Evolutionary conservation across 768 basidiomycete species (phyloP).

Genomic region (Termitomyces sp.): DNA sequence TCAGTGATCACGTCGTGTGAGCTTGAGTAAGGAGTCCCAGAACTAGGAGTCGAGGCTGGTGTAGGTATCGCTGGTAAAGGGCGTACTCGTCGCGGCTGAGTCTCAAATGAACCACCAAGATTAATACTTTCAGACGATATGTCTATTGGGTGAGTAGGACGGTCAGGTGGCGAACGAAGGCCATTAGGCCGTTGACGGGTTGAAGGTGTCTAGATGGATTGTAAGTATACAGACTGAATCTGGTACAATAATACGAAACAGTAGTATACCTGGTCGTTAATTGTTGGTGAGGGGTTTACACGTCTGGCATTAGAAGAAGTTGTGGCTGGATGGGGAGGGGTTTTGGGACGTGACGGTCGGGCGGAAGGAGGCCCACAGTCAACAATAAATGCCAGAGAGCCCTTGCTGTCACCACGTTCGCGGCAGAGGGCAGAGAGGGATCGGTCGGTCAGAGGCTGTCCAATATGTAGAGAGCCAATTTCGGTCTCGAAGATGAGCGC

Average conservation of each 20-base stretch:
- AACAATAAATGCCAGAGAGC: conserved; percentile 15
- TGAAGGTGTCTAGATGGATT: neutral
- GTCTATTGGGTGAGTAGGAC: conserved; percentile 5
- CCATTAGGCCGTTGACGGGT: neutral
- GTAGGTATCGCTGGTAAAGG: conserved; percentile 18
- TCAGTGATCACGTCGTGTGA: conserved; percentile 9
- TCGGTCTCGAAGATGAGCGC: conserved; percentile 17
- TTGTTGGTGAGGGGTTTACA: conserved; percentile 4
- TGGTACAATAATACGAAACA: neutral
- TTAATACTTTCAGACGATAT: conserved; percentile 1
- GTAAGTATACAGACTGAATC: neutral
- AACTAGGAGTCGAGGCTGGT: conserved; percentile 5
- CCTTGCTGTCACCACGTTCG: conserved; percentile 14
- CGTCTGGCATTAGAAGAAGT: neutral
- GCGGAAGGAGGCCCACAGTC: neutral
- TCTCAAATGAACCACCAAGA: conserved; percentile 1
- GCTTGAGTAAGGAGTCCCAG: conserved; percentile 6
- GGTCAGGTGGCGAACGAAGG: conserved; percentile 6
- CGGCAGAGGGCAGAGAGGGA: conserved; percentile 10
- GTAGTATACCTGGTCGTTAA: conserved; percentile 11
- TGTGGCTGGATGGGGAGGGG: conserved; percentile 1
- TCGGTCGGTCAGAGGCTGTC: conserved; percentile 11
- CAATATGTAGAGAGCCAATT: conserved; percentile 15
- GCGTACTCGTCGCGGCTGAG: conserved; percentile 14
- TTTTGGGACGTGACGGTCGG: neutral